A percentile compares a stretch with the other conserved stretches of the same genome.
phyloP scores from a whole-genome alignment of 768 basidiomycete species.

The Pisolithus sp. region DNA sequence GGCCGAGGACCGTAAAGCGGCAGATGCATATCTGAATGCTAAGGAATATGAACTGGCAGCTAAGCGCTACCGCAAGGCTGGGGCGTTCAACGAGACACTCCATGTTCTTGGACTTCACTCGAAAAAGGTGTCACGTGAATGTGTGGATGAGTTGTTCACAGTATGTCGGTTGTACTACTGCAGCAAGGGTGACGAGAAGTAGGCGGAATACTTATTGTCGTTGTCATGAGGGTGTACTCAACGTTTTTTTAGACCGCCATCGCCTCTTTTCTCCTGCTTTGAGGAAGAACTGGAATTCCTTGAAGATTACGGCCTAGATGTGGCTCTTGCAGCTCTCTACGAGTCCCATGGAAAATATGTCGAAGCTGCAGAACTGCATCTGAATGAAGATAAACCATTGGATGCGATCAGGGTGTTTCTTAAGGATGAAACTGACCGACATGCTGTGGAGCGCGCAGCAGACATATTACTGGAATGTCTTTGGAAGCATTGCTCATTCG shows the following conservation, averaged over 20 bases:
- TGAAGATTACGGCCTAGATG: conserved; percentile 46
- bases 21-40: conserved; percentile 35
- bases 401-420: conserved; percentile 45
- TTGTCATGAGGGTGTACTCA: conserved; percentile 1
- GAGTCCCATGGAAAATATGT: conserved; percentile 33
- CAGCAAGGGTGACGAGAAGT: conserved; percentile 26
- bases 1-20: conserved; percentile 38
- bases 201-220: conserved; percentile 5
- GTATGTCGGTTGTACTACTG: conserved; percentile 44
- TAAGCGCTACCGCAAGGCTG: conserved; percentile 42
- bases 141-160: conserved; percentile 33
- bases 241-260: conserved; percentile 35
- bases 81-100: conserved; percentile 49
- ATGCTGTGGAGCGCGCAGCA: conserved; percentile 30
- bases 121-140: conserved; percentile 22
- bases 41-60: conserved; percentile 40
- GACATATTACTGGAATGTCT: conserved; percentile 37
- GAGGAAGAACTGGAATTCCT: conserved; percentile 55
- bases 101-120: conserved; percentile 34
- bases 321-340: conserved; percentile 41
- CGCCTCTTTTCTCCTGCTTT: conserved; percentile 39
- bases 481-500: conserved; percentile 43
- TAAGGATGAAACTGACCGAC: conserved; percentile 20
- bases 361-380: conserved; percentile 49
- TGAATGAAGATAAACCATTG: conserved; percentile 38